phyloP scores from a whole-genome alignment of 31 red algal species.

The Porphyra umbilicalis region DNA sequence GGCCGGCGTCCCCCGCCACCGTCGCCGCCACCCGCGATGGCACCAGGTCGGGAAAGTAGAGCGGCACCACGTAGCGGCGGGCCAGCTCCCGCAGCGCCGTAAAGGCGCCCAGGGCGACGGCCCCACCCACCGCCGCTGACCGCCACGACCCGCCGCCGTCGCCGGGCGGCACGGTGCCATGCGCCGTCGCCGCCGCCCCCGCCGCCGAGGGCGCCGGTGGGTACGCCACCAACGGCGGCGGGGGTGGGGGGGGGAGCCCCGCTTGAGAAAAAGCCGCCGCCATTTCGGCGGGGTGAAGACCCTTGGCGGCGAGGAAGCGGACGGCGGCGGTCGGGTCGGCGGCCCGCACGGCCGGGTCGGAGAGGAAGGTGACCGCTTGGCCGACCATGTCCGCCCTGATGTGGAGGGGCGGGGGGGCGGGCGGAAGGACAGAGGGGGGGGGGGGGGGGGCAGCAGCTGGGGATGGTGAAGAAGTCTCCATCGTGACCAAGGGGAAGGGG shows the following conservation, averaged over 20 bases:
- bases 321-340: conserved; percentile 36
- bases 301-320: conserved; percentile 40
- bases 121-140: conserved; percentile 21
- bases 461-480: conserved; percentile 5
- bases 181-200: not conserved
- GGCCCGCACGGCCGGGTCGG: conserved; percentile 38
- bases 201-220: not conserved
- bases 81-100: conserved; percentile 40
- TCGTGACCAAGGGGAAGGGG: too few species aligned
- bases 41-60: conserved; percentile 49
- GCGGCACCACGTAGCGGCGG: conserved; percentile 42
- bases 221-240: not conserved
- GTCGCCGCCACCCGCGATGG: not conserved
- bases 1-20: not conserved
- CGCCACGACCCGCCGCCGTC: conserved; percentile 27
- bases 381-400: conserved; percentile 25
- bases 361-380: conserved; percentile 54
- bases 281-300: conserved; percentile 33
- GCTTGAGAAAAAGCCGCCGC: conserved; percentile 34
- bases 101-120: conserved; percentile 30
- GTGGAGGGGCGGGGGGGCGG: not conserved
- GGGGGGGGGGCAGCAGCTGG: conserved; percentile 1
- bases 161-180: not conserved
- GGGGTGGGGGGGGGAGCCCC: conserved; percentile 38
- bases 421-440: not conserved